phyloP scores from a whole-genome alignment of 495 filamentous ascomycete genomes.

The Neurospora sp. region DNA sequence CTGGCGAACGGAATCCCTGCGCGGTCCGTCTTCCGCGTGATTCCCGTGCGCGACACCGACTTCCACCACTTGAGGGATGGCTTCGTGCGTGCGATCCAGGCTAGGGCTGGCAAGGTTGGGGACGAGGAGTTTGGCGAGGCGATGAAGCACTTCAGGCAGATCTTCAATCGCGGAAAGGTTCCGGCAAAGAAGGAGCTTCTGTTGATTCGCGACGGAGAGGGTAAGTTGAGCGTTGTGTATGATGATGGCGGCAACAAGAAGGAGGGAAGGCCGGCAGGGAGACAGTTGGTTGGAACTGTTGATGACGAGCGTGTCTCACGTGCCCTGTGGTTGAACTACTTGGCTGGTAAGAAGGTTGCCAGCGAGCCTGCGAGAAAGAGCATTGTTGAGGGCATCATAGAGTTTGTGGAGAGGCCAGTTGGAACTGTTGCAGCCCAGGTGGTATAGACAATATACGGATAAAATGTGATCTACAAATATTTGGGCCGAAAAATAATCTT shows the following conservation, averaged over 20 bases:
- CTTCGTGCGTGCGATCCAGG: conserved; percentile 75
- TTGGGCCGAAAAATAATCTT: too few relatives aligned
- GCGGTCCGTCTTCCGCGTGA: conserved; percentile 64
- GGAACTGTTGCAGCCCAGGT: conserved; percentile 76
- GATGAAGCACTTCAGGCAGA: conserved; percentile 61
- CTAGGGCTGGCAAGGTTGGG: conserved; percentile 50
- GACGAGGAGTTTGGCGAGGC: conserved; percentile 62
- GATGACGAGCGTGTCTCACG: conserved; percentile 70
- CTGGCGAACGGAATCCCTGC: conserved; percentile 49
- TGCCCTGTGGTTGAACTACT: conserved; percentile 80
- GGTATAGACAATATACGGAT: conserved; percentile 17
- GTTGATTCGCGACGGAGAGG: conserved; percentile 55
- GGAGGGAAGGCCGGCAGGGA: conserved; percentile 25
- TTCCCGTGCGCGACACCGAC: conserved; percentile 81
- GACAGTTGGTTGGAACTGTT: conserved; percentile 52
- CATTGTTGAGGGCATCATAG: conserved; percentile 80
- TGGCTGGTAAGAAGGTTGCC: conserved; percentile 78
- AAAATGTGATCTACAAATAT: too few relatives aligned
- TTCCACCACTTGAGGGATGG: conserved; percentile 87
- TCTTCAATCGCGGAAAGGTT: conserved; percentile 68
- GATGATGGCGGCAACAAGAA: conserved; percentile 45
- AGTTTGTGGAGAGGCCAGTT: conserved; percentile 78
- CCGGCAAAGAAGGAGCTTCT: conserved; percentile 66
- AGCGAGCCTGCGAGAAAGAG: conserved; percentile 72
- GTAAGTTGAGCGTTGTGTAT: conserved; percentile 58